Evolutionary conservation across 306 rosid genomes (phyloP), one percentile per base, ranked within the genome.

Genomic region (Betula pendula): DNA sequence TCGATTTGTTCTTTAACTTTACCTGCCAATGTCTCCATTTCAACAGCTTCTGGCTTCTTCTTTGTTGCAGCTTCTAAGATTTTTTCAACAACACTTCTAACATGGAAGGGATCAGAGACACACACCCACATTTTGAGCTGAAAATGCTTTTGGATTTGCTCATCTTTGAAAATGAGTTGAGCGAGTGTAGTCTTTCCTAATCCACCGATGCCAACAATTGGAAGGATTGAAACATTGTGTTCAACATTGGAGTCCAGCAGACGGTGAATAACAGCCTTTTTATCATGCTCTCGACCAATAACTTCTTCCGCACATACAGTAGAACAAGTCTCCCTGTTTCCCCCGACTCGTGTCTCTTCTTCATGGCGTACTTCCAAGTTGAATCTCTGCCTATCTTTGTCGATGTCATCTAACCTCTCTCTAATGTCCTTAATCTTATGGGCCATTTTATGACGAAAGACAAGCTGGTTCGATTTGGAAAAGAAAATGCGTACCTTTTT

Each of bases 151-250:
- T 27, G 0, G 6, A 72, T 68, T 48, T 11, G 3, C 22, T 49
- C n/a, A 35, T 72, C 48, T 2, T 50, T 49, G 10, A 49, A 72
- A 6, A 60, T 10, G 3, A 72, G 22, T 40, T 68, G 72, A 72
- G 73, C 73, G 50, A 79, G 55, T 4, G 77, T 1, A 15, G 82
- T 79, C 70, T 79, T 79, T 45, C 82, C 77, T 15, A 63, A 33
- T 62, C 82, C 77, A 8, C 77, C 73, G 13, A 49, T 13, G 6
- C 77, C 82, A 62, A 79, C 35, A 1, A 79, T 63, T 1, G 82
- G 69, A 62, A 79, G 72, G 15, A 79, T 31, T 2, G 62, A 29
- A 49, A 75, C 60, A 8, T 29, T 13, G 0, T 72, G 25, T 1
- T 50, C 9, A 29, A 38, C 3, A 11, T 6, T 16, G 12, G 56